These are phyloP conservation scores for Saturnispora galanensis DNA, from an alignment of 805 yeast genomes.

Conservation along the genomic window DNA sequence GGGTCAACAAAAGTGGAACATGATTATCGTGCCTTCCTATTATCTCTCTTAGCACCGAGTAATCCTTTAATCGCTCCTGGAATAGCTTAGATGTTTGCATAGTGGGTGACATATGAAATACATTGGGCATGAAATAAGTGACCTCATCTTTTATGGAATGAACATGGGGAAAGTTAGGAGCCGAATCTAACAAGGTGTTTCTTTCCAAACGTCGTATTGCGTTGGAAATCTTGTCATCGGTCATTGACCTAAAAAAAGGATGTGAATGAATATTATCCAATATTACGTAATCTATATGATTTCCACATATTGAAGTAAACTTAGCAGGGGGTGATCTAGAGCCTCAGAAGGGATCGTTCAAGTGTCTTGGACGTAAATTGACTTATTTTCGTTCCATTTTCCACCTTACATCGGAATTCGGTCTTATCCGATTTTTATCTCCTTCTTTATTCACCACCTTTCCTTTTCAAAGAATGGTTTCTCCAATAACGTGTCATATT, in stretches of 20 bases:
- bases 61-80: neutral
- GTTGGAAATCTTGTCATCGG: neutral
- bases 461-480: constrained; percentile 4
- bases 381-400: too few species aligned
- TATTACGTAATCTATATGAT: neutral
- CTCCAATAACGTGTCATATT: constrained; percentile 81
- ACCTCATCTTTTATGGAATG: constrained; percentile 18
- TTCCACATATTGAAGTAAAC: neutral
- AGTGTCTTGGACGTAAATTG: too few species aligned
- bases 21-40: constrained; percentile 3
- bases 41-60: neutral
- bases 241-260: neutral
- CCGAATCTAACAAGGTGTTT: constrained; percentile 12
- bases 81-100: constrained; percentile 5
- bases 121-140: constrained; percentile 27
- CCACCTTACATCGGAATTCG: neutral
- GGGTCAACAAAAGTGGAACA: constrained; percentile 26
- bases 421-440: constrained; percentile 1
- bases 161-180: constrained; percentile 19
- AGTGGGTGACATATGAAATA: constrained; percentile 28
- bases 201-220: constrained; percentile 2
- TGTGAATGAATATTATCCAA: too few species aligned
- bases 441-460: neutral
- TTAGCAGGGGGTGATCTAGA: too few species aligned
- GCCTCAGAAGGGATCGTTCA: too few species aligned